Base-by-base conservation (phyloP, 116 monocot species). In the Zostera marina region DNA sequence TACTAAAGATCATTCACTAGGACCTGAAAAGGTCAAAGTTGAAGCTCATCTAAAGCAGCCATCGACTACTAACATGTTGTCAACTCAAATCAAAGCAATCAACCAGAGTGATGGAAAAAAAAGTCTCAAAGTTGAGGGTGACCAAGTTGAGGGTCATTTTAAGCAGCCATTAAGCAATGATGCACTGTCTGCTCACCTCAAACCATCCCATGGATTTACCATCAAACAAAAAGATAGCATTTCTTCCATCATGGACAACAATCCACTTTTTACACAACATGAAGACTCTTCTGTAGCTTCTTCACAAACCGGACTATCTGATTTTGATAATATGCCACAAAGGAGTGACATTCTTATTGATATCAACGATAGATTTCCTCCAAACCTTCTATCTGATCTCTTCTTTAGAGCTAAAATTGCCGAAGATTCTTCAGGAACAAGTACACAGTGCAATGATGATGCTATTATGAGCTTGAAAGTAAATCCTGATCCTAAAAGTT, bases 281-380 rank as follows among this genome's bases (percentile, higher is more conserved):
- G 73, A 25, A 20, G 63, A 24, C 44, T 62, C 71, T 60, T 38
- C 67, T 66, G 43, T 45, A 56, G 58, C 49, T 60, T 64, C 56
- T 48, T 60, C 76, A 63, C 67, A 66, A 43, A 60, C 56, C 44
- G 87, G 71, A 66, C 20, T 24, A 14, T 15, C 61, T 13, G 41
- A 17, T 56, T 22, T 57, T 63, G 61, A 66, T 70, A 56, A 73
- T 62, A 46, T 48, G 9, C 23, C 54, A 41, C 53, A 42, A 54
- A 53, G 24, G 43, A 65, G 39, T 42, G 93, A 89, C 70, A 80
- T 85, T 63, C 54, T 70, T 52, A 77, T 73, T 66, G 85, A 82
- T 59, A 89, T 84, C 41, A 82, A 80, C 72, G 96, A 96, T 65
- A 63, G 80, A 25, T 82, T 89, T 56, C 83, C 81, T 49, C 83